A percentile compares a stretch with the other conserved stretches of the same genome.
These are phyloP conservation scores for Coemansia sp. DNA, from an alignment of 192 early-diverging fungal species.

Conservation along the genomic window DNA sequence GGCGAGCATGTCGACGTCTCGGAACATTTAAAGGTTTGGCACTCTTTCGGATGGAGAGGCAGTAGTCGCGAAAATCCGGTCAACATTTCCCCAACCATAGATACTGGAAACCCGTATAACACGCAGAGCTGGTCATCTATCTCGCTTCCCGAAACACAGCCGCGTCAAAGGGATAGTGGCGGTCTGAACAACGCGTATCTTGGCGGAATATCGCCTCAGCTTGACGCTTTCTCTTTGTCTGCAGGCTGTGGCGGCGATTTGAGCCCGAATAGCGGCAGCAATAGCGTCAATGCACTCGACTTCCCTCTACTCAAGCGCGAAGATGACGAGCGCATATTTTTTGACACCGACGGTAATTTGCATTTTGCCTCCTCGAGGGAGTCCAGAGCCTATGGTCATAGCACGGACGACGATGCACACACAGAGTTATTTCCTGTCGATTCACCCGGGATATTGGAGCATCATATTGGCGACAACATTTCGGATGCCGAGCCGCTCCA, in stretches of 20 bases:
- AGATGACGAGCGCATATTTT: constrained; percentile 15
- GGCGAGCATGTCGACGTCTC: neutral
- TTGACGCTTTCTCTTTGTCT: neutral
- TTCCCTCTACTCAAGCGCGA: neutral
- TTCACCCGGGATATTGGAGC: neutral
- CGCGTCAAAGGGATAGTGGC: neutral
- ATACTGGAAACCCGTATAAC: neutral
- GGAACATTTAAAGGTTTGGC: neutral
- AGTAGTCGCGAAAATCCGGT: neutral
- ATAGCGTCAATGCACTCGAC: neutral
- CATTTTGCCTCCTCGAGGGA: constrained; percentile 12
- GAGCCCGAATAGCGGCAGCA: neutral
- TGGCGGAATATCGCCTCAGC: neutral
- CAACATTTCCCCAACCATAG: neutral
- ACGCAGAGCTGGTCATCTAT: constrained; percentile 20
- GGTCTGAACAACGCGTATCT: neutral
- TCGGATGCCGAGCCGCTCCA: neutral
- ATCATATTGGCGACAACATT: neutral
- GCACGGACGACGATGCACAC: constrained; percentile 14
- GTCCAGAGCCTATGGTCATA: neutral
- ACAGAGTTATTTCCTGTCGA: constrained; percentile 2
- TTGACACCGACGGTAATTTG: constrained; percentile 36
- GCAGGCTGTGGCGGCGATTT: neutral
- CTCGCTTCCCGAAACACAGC: constrained; percentile 19
- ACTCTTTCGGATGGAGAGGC: constrained; percentile 4